Percentiles rank a stretch among this genome's conserved stretches.
Evolutionary conservation across 306 rosid species (phyloP).

Genomic region (Begonia peltatifolia): DNA sequence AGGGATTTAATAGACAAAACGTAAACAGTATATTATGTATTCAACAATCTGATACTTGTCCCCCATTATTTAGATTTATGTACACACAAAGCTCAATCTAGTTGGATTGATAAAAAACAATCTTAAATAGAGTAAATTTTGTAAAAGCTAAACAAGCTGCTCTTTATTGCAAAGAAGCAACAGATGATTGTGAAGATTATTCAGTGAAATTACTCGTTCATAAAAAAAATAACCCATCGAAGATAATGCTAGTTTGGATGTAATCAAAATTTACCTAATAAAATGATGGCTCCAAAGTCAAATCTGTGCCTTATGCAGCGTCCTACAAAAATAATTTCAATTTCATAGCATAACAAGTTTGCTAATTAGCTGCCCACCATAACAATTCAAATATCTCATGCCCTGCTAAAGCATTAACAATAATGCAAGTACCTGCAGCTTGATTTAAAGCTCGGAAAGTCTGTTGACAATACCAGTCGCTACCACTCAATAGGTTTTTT

Average conservation of each 20-base stretch:
- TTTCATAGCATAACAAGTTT: neutral
- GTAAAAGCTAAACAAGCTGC: no score
- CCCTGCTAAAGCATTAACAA: neutral
- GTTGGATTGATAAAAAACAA: no score
- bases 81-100: no score
- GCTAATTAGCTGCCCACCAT: conserved; percentile 1
- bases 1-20: no score
- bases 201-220: no score
- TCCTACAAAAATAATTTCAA: conserved; percentile 31
- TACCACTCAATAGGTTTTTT: conserved; percentile 64
- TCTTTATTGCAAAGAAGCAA: no score
- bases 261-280: conserved; percentile 47
- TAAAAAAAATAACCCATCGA: no score
- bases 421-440: conserved; percentile 61
- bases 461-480: conserved; percentile 93
- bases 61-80: no score
- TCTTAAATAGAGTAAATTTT: no score
- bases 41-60: no score
- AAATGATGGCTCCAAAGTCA: conserved; percentile 87
- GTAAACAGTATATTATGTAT: no score
- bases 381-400: neutral
- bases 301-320: conserved; percentile 83
- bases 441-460: conserved; percentile 94
- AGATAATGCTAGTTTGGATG: neutral
- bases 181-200: neutral